Evolutionary conservation across 345 rosid genomes (phyloP), one percentile per base, ranked within the genome.

Genomic region (Cochlearia excelsa): DNA sequence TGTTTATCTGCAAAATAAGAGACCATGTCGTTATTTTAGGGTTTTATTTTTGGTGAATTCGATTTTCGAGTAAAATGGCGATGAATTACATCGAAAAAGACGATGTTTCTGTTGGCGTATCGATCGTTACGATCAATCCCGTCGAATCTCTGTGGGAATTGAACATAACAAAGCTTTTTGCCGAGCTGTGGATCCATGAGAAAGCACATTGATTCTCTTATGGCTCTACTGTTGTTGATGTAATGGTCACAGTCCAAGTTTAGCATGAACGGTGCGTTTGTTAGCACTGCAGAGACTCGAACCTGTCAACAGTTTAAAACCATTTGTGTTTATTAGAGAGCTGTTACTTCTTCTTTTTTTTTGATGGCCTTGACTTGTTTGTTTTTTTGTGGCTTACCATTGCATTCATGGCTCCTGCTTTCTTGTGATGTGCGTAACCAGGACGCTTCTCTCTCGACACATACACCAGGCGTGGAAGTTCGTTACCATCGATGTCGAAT

Each of bases 391-490:
- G 30, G 54, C 79, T 72, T 60, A 91, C 98, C 77, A 86, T 74
- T 74, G 96, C 93, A 74, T 92, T 92, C 98, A 84, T 84, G 66
- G 98, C 96, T 71, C 98, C 98, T 5, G 97, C 98, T 79, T 92
- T 92, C 91, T 92, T 92, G 84, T 92, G 98, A 65, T 92, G 98
- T 4, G 55, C 75, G 71, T 92, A 86, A 46, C 98, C 90, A 46
- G 98, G 98, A 28, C 98, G 79, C 69, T 92, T 92, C 81, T 92
- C 98, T 69, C 98, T 88, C 3, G 98, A 92, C 41, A 92, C 98
- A 43, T 92, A 92, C 27, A 92, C 97, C 9, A 92, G 91, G 9
- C 87, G 73, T 3, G 98, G 98, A 29, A 88, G 54, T 54, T 88
- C 98, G 66, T 92, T 88, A 8, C 98, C 97, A 29, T 92, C 96